These are phyloP conservation scores for Choiromyces venosus DNA, from an alignment of 495 filamentous ascomycete species.

Conservation along the genomic window DNA sequence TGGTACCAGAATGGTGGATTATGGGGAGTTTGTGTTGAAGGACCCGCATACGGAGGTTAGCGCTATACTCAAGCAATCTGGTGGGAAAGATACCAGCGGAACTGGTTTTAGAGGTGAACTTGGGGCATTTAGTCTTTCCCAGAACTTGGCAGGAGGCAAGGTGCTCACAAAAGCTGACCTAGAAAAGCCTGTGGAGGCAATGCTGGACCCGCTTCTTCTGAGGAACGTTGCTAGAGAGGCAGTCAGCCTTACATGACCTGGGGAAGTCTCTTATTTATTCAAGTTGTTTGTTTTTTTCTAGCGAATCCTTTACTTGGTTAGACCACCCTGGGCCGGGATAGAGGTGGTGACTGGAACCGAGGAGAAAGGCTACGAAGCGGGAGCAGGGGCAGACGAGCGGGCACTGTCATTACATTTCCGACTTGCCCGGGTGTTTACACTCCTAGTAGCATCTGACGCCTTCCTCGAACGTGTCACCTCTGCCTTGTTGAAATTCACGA, in stretches of 20 bases:
- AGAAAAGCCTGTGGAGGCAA: conserved; percentile 80
- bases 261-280: conserved; percentile 81
- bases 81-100: conserved; percentile 52
- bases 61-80: conserved; percentile 68
- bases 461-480: no score
- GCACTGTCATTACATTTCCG: no score
- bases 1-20: conserved; percentile 50
- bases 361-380: no score
- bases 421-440: no score
- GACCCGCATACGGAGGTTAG: conserved; percentile 86
- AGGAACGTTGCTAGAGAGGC: conserved; percentile 96
- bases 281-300: no score
- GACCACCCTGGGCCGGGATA: no score
- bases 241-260: conserved; percentile 79
- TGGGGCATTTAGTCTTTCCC: conserved; percentile 60
- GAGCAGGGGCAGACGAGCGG: no score
- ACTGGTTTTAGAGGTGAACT: conserved; percentile 50
- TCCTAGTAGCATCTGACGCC: no score
- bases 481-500: no score
- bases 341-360: no score
- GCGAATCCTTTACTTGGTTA: no score
- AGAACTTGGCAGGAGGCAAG: conserved; percentile 88
- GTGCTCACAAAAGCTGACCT: conserved; percentile 76
- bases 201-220: conserved; percentile 86
- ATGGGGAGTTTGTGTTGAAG: conserved; percentile 83